Base-by-base conservation (phyloP, 352 stramenopile genomes). In the Phytophthora palmivora region DNA sequence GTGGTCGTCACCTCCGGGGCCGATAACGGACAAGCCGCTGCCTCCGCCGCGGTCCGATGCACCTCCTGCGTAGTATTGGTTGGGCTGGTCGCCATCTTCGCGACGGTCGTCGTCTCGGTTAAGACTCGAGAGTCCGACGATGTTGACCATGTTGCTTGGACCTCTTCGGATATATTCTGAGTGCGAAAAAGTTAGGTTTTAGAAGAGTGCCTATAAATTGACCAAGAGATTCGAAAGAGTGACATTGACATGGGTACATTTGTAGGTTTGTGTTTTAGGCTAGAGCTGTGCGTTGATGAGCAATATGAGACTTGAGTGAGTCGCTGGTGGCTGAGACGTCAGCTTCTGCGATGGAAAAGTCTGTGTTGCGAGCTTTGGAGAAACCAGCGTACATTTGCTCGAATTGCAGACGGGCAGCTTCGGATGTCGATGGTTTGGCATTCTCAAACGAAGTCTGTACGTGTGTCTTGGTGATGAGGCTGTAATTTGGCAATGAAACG, bases 51-150 rank as follows among this genome's bases (percentile, higher is more conserved):
- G 79, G 58, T 84, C 72, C 11, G 83, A 84, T 4, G 84, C 74
- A 4, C 84, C 84, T 33, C 84, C 84, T 0, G 82, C 84, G 62
- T 93, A 93, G 63, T 90, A 92, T 54, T 91, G 77, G 50, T 89
- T 88, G 21, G 67, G 63, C 19, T 80, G 62, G 15, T 67, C 55
- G 24, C 61, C 73, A 28, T 69, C 46, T 56, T 65, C 61, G 48
- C 74, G 63, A 47, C 51, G 65, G 45, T 59, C 61, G 58, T 70
- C 71, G 69, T 75, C 70, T 59, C 51, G 61, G 63, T 75, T 81
- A 24, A 95, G 69, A 59, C 74, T 92, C 63, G 84, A 90, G 67
- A 95, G 76, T 30, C 84, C 73, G 39, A 95, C 82, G 67, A 95
- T 89, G 73, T 95, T 95, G 21, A 72, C 69, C 87, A 95, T 95